Base-by-base conservation (phyloP, 495 filamentous ascomycete species). In the Aspergillus avenaceus region DNA sequence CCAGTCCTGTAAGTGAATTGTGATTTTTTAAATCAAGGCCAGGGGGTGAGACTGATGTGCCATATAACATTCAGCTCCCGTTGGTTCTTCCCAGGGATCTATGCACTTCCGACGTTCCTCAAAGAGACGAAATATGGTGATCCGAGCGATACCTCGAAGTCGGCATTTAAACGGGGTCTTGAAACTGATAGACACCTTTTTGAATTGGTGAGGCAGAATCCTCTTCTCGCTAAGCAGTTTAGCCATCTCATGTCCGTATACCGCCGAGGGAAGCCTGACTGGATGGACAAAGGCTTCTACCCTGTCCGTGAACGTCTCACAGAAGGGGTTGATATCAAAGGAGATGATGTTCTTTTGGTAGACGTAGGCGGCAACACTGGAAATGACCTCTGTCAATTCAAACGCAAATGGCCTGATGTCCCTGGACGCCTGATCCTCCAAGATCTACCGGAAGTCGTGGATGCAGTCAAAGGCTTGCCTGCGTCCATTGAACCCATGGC, bases 191-290 rank as follows among this genome's bases (percentile, higher is more conserved):
- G 45, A 6, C 49, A 56, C 24, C 62, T 59, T 27, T 65, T 65
- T 45, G 53, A 62, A 23, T 58, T 32, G 42, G 32, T 54, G 1
- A 26, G 47, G 25, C 29, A 40, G 8, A 49, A 64, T 18, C 61
- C 63, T 11, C 26, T 27, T 0, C 23, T 55, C 8, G 51, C 45
- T 12, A 21, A 51, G n/a, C 55, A 64, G 3, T 78, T 80, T 59
- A 73, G 67, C 53, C 54, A 67, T 25, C 67, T 71, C 48, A 77
- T 78, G 74, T 60, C 57, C 9, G 73, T 65, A n/a, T 77, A 73
- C 55, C 54, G 55, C 8, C 62, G 66, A 8, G 75, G 73, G 0
- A 62, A 70, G 1, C 64, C 73, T 11, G 61, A 59, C 8, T 79
- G 73, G 75, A 63, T 75, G 43, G 71, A 78, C 47, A 29, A 43